Conservation (phyloP, 176 grass and related monocot genomes). For the Poa pratensis region DNA sequence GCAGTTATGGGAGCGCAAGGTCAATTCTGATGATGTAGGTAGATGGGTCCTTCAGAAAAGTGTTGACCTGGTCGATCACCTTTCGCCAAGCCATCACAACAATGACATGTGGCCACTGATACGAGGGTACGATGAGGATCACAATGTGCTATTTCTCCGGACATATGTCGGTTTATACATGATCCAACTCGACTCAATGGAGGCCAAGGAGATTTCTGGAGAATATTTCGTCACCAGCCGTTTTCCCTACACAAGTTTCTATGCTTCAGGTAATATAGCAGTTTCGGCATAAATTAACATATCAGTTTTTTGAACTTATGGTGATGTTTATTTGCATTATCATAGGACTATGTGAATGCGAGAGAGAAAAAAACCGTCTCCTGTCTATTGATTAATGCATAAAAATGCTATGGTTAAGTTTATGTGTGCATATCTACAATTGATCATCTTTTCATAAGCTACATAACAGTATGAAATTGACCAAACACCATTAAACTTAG, state of each 20-base stretch:
- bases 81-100: not conserved
- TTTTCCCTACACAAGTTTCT: slow-evolving; percentile 14
- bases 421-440: not conserved
- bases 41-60: slow-evolving; percentile 5
- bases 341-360: not conserved
- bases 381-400: not conserved
- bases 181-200: slow-evolving; percentile 22
- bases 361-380: not conserved
- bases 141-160: slow-evolving; percentile 11
- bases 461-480: not conserved
- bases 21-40: not conserved
- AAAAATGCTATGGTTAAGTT: not conserved
- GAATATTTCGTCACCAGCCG: not conserved
- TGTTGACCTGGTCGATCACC: not conserved
- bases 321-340: not conserved
- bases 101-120: not conserved
- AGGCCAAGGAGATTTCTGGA: not conserved
- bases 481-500: not conserved
- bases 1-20: not conserved
- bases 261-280: slow-evolving; percentile 4
- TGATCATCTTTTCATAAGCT: not conserved
- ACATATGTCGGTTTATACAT: not conserved
- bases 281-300: not conserved
- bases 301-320: not conserved
- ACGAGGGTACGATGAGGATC: slow-evolving; percentile 3